These are phyloP conservation scores for Priceomyces fermenticarens DNA, from an alignment of 805 yeast genomes.

Conservation along the genomic window DNA sequence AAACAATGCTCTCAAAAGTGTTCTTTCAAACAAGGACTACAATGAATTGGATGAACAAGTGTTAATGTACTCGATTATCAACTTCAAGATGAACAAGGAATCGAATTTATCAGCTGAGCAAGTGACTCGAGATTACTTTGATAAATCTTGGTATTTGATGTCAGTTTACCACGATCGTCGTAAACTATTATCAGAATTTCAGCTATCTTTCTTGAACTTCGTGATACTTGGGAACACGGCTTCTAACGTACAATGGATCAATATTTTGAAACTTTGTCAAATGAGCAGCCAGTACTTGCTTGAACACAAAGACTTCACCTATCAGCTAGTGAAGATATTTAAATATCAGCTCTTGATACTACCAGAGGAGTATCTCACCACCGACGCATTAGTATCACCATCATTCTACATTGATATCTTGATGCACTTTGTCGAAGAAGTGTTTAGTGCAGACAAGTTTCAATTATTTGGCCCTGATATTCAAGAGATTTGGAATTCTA, in stretches of 20 bases:
- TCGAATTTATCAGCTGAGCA: conserved; percentile 26
- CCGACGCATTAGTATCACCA: conserved; percentile 18
- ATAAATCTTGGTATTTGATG: conserved; percentile 58
- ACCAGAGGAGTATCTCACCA: conserved; percentile 40
- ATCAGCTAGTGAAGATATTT: conserved; percentile 27
- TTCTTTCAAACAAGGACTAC: conserved; percentile 20
- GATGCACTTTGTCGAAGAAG: conserved; percentile 17
- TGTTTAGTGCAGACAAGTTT: conserved; percentile 7
- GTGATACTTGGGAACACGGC: conserved; percentile 60
- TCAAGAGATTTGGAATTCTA: conserved; percentile 14
- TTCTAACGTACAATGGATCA: conserved; percentile 63
- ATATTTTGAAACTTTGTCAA: conserved; percentile 42
- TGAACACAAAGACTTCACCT: conserved; percentile 20
- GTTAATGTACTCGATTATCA: conserved; percentile 41
- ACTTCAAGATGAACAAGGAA: conserved; percentile 36
- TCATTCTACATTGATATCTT: conserved; percentile 12
- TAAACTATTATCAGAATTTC: conserved; percentile 50
- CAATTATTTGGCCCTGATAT: conserved; percentile 15
- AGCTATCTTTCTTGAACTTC: conserved; percentile 47
- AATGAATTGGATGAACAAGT: conserved; percentile 30
- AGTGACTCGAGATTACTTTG: conserved; percentile 51
- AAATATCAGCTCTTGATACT: conserved; percentile 34
- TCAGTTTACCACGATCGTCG: conserved; percentile 31
- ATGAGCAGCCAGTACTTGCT: conserved; percentile 22
- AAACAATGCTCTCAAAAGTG: conserved; percentile 35